These are phyloP conservation scores for Rhododendron mucronatum DNA, from an alignment of 148 eudicot species.

Conservation along the genomic window DNA sequence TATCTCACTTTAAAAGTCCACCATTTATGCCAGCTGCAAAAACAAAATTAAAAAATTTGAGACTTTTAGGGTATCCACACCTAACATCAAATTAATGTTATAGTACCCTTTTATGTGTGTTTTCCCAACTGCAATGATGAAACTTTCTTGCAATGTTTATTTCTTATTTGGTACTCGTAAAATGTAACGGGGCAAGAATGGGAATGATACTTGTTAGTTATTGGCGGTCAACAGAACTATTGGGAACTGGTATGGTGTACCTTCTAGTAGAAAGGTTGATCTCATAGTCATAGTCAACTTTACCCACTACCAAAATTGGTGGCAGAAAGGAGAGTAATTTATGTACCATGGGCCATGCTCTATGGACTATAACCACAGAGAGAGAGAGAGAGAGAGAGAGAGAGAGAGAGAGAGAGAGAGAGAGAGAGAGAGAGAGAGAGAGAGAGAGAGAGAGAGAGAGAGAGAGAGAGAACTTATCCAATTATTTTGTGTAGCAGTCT, in stretches of 20 bases:
- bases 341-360: neutral
- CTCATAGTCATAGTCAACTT: constrained; percentile 12
- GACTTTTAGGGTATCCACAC: constrained; percentile 1
- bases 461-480: neutral
- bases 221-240: neutral
- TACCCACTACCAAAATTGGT: constrained; percentile 19
- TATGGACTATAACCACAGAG: neutral
- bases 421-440: constrained; percentile 1
- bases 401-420: neutral
- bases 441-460: constrained; percentile 4
- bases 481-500: too few species aligned
- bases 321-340: constrained; percentile 9
- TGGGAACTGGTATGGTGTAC: neutral
- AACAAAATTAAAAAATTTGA: too few species aligned
- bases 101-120: neutral
- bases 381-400: constrained; percentile 8
- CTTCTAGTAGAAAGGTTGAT: constrained; percentile 3
- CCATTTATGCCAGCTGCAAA: neutral
- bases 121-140: neutral
- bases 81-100: neutral
- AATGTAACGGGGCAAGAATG: neutral
- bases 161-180: neutral
- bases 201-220: neutral
- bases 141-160: neutral
- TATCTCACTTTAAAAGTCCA: neutral